A percentile compares a stretch with the other conserved stretches of the same genome.
These are phyloP conservation scores for Rubia peregrina DNA, from an alignment of 305 asterid genomes.

Conservation along the genomic window DNA sequence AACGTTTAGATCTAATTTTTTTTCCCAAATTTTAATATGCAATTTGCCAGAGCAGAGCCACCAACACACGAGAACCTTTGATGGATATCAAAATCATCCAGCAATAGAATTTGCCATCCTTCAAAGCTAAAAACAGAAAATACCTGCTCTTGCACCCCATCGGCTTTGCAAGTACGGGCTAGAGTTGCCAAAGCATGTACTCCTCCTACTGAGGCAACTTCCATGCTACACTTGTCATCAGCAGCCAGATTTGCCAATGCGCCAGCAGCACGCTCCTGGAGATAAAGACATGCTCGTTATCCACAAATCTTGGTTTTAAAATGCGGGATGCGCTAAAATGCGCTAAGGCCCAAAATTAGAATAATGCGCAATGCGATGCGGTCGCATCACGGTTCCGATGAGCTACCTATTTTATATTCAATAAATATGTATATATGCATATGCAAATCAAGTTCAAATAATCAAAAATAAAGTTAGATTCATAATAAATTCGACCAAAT, in stretches of 20 bases:
- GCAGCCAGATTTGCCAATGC: conserved; percentile 92
- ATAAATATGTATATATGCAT: no score
- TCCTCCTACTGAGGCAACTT: conserved; percentile 69
- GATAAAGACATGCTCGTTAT: conserved; percentile 16
- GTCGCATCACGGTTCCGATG: no score
- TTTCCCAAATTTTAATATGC: background rate
- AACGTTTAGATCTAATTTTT: background rate
- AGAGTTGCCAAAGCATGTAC: conserved; percentile 69
- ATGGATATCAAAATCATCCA: conserved; percentile 6
- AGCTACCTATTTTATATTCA: no score
- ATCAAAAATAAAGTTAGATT: no score
- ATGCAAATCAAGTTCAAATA: no score
- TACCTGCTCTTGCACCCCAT: conserved; percentile 97
- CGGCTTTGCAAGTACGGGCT: conserved; percentile 67
- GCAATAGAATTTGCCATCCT: conserved; percentile 6
- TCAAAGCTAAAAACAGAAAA: conserved; percentile 11
- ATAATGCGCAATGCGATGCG: background rate
- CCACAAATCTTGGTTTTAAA: no score
- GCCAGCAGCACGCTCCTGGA: conserved; percentile 94
- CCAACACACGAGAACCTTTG: background rate
- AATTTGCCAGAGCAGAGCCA: background rate
- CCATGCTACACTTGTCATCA: conserved; percentile 86
- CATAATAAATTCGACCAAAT: no score
- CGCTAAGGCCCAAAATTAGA: no score
- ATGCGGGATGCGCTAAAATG: no score